Conservation (phyloP, 441 rosid genomes). For the Kokia cookei region DNA sequence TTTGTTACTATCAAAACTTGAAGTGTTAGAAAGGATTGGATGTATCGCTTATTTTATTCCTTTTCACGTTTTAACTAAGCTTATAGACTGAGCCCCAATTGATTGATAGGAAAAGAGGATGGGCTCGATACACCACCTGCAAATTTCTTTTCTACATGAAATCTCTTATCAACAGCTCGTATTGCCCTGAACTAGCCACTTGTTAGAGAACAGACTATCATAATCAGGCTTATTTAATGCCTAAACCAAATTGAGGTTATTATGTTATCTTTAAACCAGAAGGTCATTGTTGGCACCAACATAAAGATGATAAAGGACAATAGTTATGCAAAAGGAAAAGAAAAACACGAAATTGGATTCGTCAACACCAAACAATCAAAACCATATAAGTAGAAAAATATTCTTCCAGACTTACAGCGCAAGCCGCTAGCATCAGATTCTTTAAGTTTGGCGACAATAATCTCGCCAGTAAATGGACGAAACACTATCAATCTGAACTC, state of each 20-base stretch:
- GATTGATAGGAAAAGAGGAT: neutral
- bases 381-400: neutral
- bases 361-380: neutral
- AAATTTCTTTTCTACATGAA: neutral
- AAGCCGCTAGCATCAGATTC: conserved; percentile 56
- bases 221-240: neutral
- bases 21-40: neutral
- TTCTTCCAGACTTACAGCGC: conserved; percentile 45
- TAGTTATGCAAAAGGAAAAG: neutral
- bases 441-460: conserved; percentile 61
- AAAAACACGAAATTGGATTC: neutral
- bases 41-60: neutral
- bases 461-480: conserved; percentile 79
- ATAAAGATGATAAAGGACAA: neutral
- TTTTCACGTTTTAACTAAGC: neutral
- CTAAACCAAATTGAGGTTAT: neutral
- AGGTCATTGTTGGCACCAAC: neutral
- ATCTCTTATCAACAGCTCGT: neutral
- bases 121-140: neutral
- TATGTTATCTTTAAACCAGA: neutral
- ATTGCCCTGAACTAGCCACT: neutral
- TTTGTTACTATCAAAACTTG: neutral
- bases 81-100: neutral
- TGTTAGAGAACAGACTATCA: neutral
- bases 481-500: conserved; percentile 60